phyloP scores from a whole-genome alignment of 805 yeast species.

The Starmerella floricola region DNA sequence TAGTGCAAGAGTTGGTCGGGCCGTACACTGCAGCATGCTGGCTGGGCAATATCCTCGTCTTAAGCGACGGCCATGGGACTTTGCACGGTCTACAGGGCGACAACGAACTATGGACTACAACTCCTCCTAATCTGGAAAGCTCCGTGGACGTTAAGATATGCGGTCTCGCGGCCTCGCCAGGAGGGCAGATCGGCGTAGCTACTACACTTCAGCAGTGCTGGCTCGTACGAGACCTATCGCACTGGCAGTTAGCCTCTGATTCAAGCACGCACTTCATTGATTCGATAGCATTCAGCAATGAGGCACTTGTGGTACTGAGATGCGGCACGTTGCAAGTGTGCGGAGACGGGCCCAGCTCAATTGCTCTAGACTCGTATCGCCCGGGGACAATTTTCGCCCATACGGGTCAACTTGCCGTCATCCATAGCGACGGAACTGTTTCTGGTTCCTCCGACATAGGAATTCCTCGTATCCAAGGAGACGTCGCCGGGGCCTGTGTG shows the following conservation, averaged over 20 bases:
- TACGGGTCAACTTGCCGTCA: not conserved
- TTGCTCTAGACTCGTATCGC: not conserved
- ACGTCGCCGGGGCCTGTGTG: not conserved
- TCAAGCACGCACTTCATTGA: not conserved
- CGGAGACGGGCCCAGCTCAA: too few species aligned
- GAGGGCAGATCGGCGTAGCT: not conserved
- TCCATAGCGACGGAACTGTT: constrained; percentile 6
- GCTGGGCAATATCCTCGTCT: not conserved
- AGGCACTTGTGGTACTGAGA: not conserved
- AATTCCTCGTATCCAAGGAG: constrained; percentile 10
- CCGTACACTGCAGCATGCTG: constrained; percentile 5
- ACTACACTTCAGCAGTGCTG: not conserved
- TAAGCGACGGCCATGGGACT: not conserved
- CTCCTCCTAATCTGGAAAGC: too few species aligned
- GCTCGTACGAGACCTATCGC: not conserved
- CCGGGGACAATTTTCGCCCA: constrained; percentile 3
- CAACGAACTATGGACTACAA: not conserved
- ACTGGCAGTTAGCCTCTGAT: not conserved
- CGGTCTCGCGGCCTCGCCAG: not conserved
- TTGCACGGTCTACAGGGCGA: not conserved
- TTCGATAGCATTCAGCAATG: not conserved
- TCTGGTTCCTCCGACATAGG: not conserved
- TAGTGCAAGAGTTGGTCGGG: not conserved
- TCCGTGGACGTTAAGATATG: not conserved
- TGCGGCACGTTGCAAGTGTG: not conserved